Percentiles rank a stretch among this genome's conserved stretches.
phyloP scores from a whole-genome alignment of 1,284 basidiomycete species.

The Cutaneotrichosporon sp. region DNA sequence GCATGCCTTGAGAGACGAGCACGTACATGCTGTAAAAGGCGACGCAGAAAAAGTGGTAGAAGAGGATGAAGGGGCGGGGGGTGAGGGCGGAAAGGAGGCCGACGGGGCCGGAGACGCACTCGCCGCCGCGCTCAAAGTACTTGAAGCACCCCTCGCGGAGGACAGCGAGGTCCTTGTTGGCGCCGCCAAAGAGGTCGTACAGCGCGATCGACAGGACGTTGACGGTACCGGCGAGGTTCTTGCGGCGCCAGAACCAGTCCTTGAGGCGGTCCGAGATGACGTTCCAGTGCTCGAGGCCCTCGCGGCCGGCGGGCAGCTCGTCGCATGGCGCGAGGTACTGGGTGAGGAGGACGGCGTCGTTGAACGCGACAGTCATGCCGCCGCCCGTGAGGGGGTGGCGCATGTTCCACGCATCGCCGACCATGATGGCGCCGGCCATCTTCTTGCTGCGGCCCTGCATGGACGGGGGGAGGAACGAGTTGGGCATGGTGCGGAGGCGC shows the following conservation, averaged over 20 bases:
- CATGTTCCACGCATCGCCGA: slow-evolving; percentile 99
- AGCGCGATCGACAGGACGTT: slow-evolving; percentile 89
- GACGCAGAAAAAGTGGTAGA: slow-evolving; percentile 92
- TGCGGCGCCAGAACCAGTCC: slow-evolving; percentile 82
- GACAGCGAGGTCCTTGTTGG: slow-evolving; percentile 70
- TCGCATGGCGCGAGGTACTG: slow-evolving; percentile 59
- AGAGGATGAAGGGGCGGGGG: slow-evolving; percentile 74
- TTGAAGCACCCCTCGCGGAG: slow-evolving; percentile 93
- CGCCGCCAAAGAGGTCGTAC: slow-evolving; percentile 83
- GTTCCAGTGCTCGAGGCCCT: slow-evolving; percentile 63
- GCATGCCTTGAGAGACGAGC: slow-evolving; percentile 71
- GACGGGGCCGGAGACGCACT: slow-evolving; percentile 85
- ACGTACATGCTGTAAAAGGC: slow-evolving; percentile 90
- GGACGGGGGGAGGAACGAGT: slow-evolving; percentile 85
- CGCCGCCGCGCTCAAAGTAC: slow-evolving; percentile 93
- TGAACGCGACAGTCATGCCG: slow-evolving; percentile 91
- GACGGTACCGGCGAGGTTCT: slow-evolving; percentile 75
- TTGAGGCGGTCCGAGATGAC: slow-evolving; percentile 62
- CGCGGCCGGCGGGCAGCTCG: slow-evolving; percentile 36
- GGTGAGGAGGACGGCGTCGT: slow-evolving; percentile 75
- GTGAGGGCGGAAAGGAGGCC: slow-evolving; percentile 72
- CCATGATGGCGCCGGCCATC: slow-evolving; percentile 69
- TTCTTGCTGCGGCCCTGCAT: slow-evolving; percentile 68
- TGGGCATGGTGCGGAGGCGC: slow-evolving; percentile 89
- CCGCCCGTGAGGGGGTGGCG: slow-evolving; percentile 96